phyloP scores from a whole-genome alignment of 2,329 filamentous ascomycete species.

The Gliomastix tumulicola region DNA sequence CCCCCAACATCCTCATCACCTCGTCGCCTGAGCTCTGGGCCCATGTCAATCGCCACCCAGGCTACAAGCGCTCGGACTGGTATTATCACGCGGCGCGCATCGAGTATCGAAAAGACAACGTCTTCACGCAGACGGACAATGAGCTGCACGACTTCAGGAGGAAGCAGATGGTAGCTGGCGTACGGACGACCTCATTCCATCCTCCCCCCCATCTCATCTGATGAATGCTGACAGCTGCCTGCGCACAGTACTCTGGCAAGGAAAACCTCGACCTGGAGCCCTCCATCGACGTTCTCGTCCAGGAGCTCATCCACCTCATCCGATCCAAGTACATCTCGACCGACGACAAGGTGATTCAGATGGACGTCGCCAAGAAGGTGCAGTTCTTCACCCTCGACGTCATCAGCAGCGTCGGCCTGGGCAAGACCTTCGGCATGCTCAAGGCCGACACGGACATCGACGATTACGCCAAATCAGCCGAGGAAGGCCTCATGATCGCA shows the following conservation, averaged over 20 bases:
- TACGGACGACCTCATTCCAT: constrained; percentile 11
- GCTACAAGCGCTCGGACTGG: constrained; percentile 33
- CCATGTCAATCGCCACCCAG: constrained; percentile 31
- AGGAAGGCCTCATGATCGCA: constrained; percentile 32
- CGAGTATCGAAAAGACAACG: constrained; percentile 41
- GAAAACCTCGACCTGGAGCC: constrained; percentile 42
- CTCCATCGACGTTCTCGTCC: constrained; percentile 39
- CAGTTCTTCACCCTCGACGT: constrained; percentile 51
- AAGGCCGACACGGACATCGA: constrained; percentile 39
- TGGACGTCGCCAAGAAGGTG: constrained; percentile 44
- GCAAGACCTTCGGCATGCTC: constrained; percentile 40
- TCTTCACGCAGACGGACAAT: constrained; percentile 44
- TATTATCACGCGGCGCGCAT: constrained; percentile 37
- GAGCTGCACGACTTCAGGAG: constrained; percentile 34
- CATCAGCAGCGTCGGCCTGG: constrained; percentile 46
- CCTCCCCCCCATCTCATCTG: too few species aligned
- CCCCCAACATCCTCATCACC: constrained; percentile 40
- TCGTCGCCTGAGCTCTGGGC: constrained; percentile 38
- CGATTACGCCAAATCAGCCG: constrained; percentile 37
- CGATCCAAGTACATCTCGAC: constrained; percentile 34
- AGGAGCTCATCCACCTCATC: constrained; percentile 38
- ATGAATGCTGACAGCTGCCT: background rate
- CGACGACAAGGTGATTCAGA: constrained; percentile 23
- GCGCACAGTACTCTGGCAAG: constrained; percentile 41
- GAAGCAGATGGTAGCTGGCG: constrained; percentile 44